Evolutionary conservation across 768 basidiomycete genomes (phyloP).

Genomic region (Leucosporidium creatinivorum): DNA sequence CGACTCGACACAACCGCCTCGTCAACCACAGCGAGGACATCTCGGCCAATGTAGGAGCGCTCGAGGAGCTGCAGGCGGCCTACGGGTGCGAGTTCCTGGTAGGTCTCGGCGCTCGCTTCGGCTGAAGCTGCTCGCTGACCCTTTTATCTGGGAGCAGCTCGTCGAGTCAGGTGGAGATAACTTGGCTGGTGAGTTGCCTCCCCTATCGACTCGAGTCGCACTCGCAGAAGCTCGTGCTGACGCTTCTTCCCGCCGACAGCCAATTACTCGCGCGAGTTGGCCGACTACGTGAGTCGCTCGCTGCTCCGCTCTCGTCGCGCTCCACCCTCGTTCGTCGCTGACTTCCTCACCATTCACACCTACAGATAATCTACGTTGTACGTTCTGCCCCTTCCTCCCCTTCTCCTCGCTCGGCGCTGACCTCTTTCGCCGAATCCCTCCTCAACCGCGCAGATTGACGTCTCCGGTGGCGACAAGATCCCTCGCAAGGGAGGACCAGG

Average conservation of each 20-base stretch:
- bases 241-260: constrained; percentile 44
- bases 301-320: constrained; percentile 46
- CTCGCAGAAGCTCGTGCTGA: no score
- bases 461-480: constrained; percentile 87
- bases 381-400: no score
- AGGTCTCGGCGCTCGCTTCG: neutral
- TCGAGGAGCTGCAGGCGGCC: constrained; percentile 87
- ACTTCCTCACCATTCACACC: neutral
- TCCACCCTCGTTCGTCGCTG: constrained; percentile 4
- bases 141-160: no score
- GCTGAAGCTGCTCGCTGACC: neutral
- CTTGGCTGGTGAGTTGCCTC: constrained; percentile 60
- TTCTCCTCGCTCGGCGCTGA: neutral
- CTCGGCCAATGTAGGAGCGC: constrained; percentile 89
- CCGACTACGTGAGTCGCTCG: constrained; percentile 94
- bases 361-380: constrained; percentile 38
- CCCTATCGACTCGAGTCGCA: no score
- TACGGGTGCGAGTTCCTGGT: constrained; percentile 61
- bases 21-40: constrained; percentile 62
- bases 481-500: constrained; percentile 97
- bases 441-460: constrained; percentile 41
- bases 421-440: neutral
- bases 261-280: constrained; percentile 91
- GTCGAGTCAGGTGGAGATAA: constrained; percentile 98
- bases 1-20: no score